Evolutionary conservation across 129 eudicot species (phyloP).

Genomic region (Flaveria sonorensis): DNA sequence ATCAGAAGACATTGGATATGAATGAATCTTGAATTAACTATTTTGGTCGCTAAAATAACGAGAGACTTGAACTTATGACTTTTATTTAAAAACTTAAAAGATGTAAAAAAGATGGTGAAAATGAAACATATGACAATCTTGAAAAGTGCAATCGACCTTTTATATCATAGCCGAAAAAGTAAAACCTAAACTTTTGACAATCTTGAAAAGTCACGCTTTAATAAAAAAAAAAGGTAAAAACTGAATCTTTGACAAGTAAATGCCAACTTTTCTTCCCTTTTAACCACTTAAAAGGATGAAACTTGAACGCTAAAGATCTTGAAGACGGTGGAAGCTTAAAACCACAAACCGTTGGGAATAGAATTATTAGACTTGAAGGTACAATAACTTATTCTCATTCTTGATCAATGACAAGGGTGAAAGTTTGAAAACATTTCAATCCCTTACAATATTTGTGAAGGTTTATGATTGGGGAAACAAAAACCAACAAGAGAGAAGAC

Average conservation of each 20-base stretch:
- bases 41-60: neutral
- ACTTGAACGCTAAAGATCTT: neutral
- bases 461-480: slow-evolving; percentile 6
- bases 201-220: neutral
- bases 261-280: neutral
- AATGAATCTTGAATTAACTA: neutral
- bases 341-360: neutral
- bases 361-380: neutral
- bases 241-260: slow-evolving; percentile 19
- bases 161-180: neutral
- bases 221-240: neutral
- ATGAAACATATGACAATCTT: neutral
- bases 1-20: slow-evolving; percentile 65
- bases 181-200: neutral
- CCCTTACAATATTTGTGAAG: neutral
- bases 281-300: slow-evolving; percentile 16
- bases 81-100: neutral
- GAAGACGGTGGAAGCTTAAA: neutral
- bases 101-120: neutral
- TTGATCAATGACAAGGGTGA: neutral
- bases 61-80: neutral
- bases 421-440: neutral
- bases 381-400: neutral
- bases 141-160: slow-evolving; percentile 7
- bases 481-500: slow-evolving; percentile 26